Percentiles rank a stretch among this genome's conserved stretches.
Conservation (phyloP, 2,329 filamentous ascomycete genomes). For the Exophiala spinifera region DNA sequence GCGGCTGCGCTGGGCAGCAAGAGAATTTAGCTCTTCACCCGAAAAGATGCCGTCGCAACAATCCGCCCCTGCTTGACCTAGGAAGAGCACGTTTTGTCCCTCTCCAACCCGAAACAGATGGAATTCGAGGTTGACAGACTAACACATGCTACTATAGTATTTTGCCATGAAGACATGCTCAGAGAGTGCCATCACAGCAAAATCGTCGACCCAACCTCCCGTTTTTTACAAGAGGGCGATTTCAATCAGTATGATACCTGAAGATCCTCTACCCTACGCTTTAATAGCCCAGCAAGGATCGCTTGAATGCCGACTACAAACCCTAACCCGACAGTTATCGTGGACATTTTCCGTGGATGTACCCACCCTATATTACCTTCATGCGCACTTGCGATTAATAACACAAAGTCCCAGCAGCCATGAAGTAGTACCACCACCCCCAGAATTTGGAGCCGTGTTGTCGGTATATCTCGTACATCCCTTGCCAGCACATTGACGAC, state of each 20-base stretch:
- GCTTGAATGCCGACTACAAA: neutral
- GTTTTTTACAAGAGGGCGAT: too few species aligned
- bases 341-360: conserved; percentile 16
- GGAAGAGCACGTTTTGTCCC: too few species aligned
- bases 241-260: neutral
- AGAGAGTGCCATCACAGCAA: too few species aligned
- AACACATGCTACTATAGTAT: too few species aligned
- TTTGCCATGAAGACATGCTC: too few species aligned
- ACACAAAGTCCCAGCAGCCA: conserved; percentile 20
- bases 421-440: conserved; percentile 23
- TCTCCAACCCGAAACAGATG: too few species aligned
- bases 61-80: too few species aligned
- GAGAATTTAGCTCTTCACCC: too few species aligned
- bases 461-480: conserved; percentile 13
- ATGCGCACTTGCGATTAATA: conserved; percentile 24
- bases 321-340: neutral
- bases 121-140: too few species aligned
- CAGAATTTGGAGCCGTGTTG: conserved; percentile 14
- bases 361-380: conserved; percentile 29
- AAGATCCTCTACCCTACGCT: neutral
- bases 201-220: too few species aligned
- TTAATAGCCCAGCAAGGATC: neutral
- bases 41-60: too few species aligned
- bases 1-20: too few species aligned
- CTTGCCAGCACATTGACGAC: conserved; percentile 15